Evolutionary conservation across 352 stramenopile genomes (phyloP).

Genomic region (Globisporangium megalacanthum): DNA sequence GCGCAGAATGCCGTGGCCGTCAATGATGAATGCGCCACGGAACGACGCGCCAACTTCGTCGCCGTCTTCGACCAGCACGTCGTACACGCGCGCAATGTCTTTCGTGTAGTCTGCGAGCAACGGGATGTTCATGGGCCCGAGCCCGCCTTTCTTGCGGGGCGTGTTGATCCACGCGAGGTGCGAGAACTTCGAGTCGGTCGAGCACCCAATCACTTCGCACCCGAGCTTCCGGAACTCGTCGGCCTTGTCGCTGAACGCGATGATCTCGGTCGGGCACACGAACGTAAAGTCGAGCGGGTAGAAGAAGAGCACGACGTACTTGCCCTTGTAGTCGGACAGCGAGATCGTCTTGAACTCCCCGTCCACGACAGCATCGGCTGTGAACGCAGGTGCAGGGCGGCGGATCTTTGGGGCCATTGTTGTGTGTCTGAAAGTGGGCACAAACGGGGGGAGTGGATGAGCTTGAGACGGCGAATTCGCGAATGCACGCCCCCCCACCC

Average conservation of each 20-base stretch:
- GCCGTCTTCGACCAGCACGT: slow-evolving; percentile 72
- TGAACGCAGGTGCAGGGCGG: slow-evolving; percentile 69
- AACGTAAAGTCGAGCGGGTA: slow-evolving; percentile 92
- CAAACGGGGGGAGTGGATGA: no score
- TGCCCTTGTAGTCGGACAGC: slow-evolving; percentile 82
- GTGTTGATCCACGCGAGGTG: slow-evolving; percentile 89
- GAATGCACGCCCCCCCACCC: no score
- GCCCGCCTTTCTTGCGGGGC: slow-evolving; percentile 83
- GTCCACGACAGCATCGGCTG: slow-evolving; percentile 68
- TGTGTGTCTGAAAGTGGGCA: no score
- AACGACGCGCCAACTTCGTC: slow-evolving; percentile 70
- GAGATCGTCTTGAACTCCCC: slow-evolving; percentile 81
- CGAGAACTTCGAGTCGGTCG: slow-evolving; percentile 86
- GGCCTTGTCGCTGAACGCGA: slow-evolving; percentile 77
- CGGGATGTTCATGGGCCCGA: slow-evolving; percentile 90
- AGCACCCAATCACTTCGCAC: slow-evolving; percentile 69
- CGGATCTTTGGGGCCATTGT: slow-evolving; percentile 20
- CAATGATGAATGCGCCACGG: slow-evolving; percentile 90
- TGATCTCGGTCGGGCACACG: slow-evolving; percentile 90
- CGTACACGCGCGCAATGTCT: slow-evolving; percentile 75
- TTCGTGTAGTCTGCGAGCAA: slow-evolving; percentile 89
- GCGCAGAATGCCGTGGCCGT: slow-evolving; percentile 70
- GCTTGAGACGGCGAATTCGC: no score
- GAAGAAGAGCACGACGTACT: slow-evolving; percentile 92
- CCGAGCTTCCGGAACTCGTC: slow-evolving; percentile 80